Percentiles rank a stretch among this genome's conserved stretches.
phyloP scores from a whole-genome alignment of 371 early-diverging fungal genomes.

The Syncephalastrum monosporum region DNA sequence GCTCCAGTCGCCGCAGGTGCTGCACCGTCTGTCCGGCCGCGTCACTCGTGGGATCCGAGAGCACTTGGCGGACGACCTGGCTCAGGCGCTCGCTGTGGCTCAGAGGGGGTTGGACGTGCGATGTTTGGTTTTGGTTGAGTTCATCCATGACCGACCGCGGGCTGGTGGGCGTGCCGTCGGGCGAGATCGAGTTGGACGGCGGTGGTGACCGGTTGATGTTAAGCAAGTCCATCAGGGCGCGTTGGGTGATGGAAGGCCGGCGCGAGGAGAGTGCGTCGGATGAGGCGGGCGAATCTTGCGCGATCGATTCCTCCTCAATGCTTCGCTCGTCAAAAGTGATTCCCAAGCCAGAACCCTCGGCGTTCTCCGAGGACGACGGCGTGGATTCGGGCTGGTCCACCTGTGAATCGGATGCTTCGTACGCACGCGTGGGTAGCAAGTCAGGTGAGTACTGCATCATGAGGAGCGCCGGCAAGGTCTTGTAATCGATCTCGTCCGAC shows the following conservation, averaged over 20 bases:
- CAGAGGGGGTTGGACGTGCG: too few species aligned
- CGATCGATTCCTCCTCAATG: constrained; percentile 3
- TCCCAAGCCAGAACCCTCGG: constrained; percentile 25
- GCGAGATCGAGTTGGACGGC: constrained; percentile 1
- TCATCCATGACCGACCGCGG: too few species aligned
- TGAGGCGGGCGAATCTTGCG: too few species aligned
- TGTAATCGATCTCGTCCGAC: constrained; percentile 53
- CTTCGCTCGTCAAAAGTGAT: constrained; percentile 15
- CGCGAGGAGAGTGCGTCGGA: too few species aligned
- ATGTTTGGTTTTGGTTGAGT: too few species aligned
- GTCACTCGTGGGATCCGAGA: constrained; percentile 24
- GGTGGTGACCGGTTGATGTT: neutral
- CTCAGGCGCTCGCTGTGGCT: neutral
- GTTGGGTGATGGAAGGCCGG: neutral
- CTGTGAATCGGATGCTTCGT: neutral
- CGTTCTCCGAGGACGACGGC: neutral
- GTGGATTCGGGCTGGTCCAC: neutral
- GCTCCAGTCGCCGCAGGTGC: constrained; percentile 43
- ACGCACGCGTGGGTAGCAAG: constrained; percentile 18
- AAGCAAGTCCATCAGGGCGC: neutral
- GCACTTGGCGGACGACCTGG: constrained; percentile 20
- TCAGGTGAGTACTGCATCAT: constrained; percentile 62
- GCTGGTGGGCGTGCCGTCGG: neutral
- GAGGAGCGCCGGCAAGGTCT: constrained; percentile 57
- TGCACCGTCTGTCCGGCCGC: constrained; percentile 8